Evolutionary conservation across 169 alveolate species (phyloP).

Genomic region (Nephromyces sp.): DNA sequence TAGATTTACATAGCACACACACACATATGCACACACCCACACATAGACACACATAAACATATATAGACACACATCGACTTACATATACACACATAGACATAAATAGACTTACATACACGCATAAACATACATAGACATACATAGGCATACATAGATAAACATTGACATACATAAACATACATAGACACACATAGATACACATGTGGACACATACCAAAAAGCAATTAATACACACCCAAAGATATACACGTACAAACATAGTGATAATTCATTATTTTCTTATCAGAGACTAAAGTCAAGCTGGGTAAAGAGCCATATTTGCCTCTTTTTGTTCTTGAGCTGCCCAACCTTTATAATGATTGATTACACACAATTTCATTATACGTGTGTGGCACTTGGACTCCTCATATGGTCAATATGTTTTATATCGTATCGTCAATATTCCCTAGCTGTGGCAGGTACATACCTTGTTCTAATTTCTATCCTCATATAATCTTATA

Average conservation of each 20-base stretch:
- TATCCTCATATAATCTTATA: neutral
- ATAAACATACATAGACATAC: too few relatives aligned
- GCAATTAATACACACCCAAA: neutral
- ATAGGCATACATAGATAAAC: neutral
- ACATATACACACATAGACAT: too few relatives aligned
- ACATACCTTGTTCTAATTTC: neutral
- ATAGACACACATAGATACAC: neutral
- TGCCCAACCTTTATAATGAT: conserved; percentile 62
- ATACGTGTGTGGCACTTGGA: conserved; percentile 75
- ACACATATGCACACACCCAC: too few relatives aligned
- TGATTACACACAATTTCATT: conserved; percentile 84
- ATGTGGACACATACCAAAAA: neutral
- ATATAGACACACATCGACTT: too few relatives aligned
- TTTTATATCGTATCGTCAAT: conserved; percentile 10
- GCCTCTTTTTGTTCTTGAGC: conserved; percentile 16
- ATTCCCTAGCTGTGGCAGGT: neutral
- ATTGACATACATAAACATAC: neutral
- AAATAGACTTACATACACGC: too few relatives aligned
- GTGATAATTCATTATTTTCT: neutral
- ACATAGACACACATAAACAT: too few relatives aligned
- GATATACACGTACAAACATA: too few relatives aligned
- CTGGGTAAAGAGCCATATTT: conserved; percentile 19
- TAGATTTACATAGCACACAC: too few relatives aligned
- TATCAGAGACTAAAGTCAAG: neutral
- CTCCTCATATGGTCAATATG: conserved; percentile 59